Percentiles rank a stretch among this genome's conserved stretches.
phyloP scores from a whole-genome alignment of 2,329 filamentous ascomycete species.

The Stachybotrys chlorohalonatus region DNA sequence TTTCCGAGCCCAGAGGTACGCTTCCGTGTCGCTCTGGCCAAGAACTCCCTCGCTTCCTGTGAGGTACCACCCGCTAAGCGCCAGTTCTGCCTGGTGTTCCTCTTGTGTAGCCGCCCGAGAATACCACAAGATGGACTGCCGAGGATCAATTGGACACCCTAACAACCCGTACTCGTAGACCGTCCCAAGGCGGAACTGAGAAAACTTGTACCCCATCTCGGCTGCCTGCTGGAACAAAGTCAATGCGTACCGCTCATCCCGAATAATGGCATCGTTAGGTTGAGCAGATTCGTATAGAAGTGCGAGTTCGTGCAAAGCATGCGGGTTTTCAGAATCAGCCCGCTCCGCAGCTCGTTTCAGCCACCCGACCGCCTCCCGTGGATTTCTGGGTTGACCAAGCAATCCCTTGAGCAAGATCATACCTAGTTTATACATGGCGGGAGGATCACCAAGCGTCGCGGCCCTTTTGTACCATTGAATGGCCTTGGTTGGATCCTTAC shows the following conservation, averaged over 20 bases:
- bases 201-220: constrained; percentile 88
- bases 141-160: constrained; percentile 72
- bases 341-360: constrained; percentile 85
- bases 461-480: constrained; percentile 98
- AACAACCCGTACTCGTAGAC: constrained; percentile 85
- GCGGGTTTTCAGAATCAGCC: constrained; percentile 83
- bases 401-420: constrained; percentile 93
- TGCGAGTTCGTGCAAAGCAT: constrained; percentile 84
- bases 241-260: constrained; percentile 75
- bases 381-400: constrained; percentile 75
- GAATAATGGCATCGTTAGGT: constrained; percentile 62
- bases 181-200: constrained; percentile 80
- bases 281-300: constrained; percentile 55
- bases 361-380: constrained; percentile 82
- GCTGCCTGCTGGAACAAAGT: constrained; percentile 78
- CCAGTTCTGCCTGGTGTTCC: constrained; percentile 86
- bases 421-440: constrained; percentile 97
- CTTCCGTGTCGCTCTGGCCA: constrained; percentile 88
- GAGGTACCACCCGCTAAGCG: constrained; percentile 86
- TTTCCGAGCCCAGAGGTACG: constrained; percentile 94
- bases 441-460: constrained; percentile 78
- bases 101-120: constrained; percentile 82
- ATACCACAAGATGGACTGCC: constrained; percentile 89
- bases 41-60: constrained; percentile 84
- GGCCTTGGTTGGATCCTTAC: constrained; percentile 83